Evolutionary conservation across 345 rosid genomes (phyloP).

Genomic region (Lenwebbia sp.): DNA sequence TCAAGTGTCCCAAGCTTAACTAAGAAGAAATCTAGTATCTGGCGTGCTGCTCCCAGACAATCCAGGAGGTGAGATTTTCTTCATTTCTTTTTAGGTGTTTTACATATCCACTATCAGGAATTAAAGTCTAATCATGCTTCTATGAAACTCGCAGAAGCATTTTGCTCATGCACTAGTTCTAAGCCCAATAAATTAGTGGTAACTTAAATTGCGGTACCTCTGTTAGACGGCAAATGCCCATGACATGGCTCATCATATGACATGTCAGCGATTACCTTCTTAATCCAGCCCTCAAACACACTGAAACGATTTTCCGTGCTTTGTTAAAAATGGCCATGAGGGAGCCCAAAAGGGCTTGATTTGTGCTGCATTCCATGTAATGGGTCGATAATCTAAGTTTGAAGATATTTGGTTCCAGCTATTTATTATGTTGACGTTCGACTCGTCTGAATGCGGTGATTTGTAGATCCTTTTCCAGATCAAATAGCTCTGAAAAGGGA

Average conservation of each 20-base stretch:
- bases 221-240: neutral
- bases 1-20: constrained; percentile 24
- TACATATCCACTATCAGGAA: neutral
- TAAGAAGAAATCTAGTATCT: constrained; percentile 24
- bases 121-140: neutral
- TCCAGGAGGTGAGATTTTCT: constrained; percentile 29
- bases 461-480: constrained; percentile 15
- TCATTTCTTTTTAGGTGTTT: neutral
- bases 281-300: neutral
- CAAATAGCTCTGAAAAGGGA: constrained; percentile 1
- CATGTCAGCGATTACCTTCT: neutral
- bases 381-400: neutral
- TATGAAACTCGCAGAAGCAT: neutral
- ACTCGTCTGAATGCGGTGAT: neutral
- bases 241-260: neutral
- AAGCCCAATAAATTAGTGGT: neutral
- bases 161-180: neutral
- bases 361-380: neutral
- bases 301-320: neutral
- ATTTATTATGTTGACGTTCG: neutral
- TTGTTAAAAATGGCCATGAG: neutral
- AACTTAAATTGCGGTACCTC: neutral
- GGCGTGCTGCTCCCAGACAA: constrained; percentile 14
- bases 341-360: neutral
- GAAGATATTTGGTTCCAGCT: neutral